phyloP scores from a whole-genome alignment of 169 alveolate genomes.

The Plasmodium coatneyi region DNA sequence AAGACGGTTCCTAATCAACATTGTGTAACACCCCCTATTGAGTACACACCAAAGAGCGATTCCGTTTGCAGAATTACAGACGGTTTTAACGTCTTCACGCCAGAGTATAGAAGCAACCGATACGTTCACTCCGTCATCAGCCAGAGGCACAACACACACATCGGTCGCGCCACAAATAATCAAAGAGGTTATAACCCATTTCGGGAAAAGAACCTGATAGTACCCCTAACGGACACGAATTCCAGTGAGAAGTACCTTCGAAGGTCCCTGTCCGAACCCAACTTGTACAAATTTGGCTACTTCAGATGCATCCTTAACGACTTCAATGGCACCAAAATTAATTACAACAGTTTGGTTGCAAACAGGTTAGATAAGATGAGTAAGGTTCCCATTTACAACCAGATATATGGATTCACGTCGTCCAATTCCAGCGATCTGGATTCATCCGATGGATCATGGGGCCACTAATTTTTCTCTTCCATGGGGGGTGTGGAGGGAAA shows the following conservation, averaged over 20 bases:
- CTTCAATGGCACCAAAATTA: slow-evolving; percentile 4
- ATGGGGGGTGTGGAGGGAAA: not conserved
- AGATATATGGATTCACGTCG: slow-evolving; percentile 62
- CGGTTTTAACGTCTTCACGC: not conserved
- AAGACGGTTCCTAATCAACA: not conserved
- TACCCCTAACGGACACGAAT: slow-evolving; percentile 54
- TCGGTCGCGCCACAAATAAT: not conserved
- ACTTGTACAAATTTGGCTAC: slow-evolving; percentile 30
- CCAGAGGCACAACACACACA: not conserved
- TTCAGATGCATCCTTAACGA: slow-evolving; percentile 14
- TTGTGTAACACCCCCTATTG: not conserved
- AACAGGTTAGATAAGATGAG: slow-evolving; percentile 26
- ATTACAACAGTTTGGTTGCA: slow-evolving; percentile 36
- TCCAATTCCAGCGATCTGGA: slow-evolving; percentile 19
- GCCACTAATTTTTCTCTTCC: not conserved
- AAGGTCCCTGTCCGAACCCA: slow-evolving; percentile 70
- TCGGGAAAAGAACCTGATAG: slow-evolving; percentile 27
- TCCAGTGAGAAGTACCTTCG: slow-evolving; percentile 50
- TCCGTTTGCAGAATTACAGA: not conserved
- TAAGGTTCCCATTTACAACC: slow-evolving; percentile 41
- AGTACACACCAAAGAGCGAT: not conserved
- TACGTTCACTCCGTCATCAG: not conserved
- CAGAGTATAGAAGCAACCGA: not conserved
- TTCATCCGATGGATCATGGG: slow-evolving; percentile 23
- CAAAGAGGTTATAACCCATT: not conserved